Percentiles rank a stretch among this genome's conserved stretches.
phyloP scores from a whole-genome alignment of 805 yeast genomes.

The Diddensiella caesifluorescens region DNA sequence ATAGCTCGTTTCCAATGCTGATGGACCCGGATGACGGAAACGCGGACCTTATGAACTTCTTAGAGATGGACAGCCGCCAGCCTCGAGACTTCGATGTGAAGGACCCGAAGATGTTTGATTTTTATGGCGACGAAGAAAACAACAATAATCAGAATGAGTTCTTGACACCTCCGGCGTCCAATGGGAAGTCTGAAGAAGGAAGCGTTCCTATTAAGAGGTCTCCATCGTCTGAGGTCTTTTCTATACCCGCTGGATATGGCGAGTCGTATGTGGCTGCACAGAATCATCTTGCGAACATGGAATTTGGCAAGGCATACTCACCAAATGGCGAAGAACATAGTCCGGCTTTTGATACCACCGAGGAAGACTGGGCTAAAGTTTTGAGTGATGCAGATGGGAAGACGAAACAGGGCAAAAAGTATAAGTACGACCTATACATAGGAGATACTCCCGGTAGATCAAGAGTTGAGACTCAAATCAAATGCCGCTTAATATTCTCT shows the following conservation, averaged over 20 bases:
- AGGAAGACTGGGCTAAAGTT: constrained; percentile 4
- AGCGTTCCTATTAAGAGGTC: too few species aligned
- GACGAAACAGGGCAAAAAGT: not conserved
- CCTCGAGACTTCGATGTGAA: too few species aligned
- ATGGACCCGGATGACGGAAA: not conserved
- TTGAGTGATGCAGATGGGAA: constrained; percentile 2
- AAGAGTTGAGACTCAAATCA: constrained; percentile 95
- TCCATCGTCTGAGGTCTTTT: not conserved
- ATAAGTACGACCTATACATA: constrained; percentile 18
- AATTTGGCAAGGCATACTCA: constrained; percentile 41
- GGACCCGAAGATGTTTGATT: too few species aligned
- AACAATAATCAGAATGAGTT: too few species aligned
- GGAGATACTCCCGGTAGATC: constrained; percentile 68
- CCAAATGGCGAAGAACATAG: not conserved
- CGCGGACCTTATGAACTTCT: constrained; percentile 6
- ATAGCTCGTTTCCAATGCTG: not conserved
- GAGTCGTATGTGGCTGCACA: constrained; percentile 40
- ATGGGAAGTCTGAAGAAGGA: too few species aligned
- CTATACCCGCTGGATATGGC: not conserved
- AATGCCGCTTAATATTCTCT: constrained; percentile 57
- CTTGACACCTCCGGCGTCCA: too few species aligned
- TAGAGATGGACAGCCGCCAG: too few species aligned
- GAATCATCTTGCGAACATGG: constrained; percentile 45
- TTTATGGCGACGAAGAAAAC: too few species aligned
- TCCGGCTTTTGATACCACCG: not conserved